phyloP scores from a whole-genome alignment of 768 basidiomycete species.

The Trametes sanguinea region DNA sequence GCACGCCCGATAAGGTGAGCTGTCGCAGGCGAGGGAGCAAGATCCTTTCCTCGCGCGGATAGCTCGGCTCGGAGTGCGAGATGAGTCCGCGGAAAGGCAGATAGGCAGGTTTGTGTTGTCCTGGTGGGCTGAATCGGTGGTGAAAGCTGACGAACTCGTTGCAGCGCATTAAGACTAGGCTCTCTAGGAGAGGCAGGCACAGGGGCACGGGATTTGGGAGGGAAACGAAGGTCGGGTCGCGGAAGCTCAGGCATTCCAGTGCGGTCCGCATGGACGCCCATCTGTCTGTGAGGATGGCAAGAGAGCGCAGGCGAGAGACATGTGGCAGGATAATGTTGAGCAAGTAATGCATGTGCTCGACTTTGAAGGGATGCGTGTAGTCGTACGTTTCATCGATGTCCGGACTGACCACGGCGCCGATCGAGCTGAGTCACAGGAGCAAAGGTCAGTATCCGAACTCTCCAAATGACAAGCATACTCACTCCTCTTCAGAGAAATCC shows the following conservation, averaged over 20 bases:
- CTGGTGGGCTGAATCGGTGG: constrained; percentile 44
- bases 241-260: constrained; percentile 44
- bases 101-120: constrained; percentile 40
- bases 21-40: constrained; percentile 46
- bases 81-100: constrained; percentile 25
- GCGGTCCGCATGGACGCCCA: constrained; percentile 61
- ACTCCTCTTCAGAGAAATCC: constrained; percentile 58
- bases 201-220: constrained; percentile 30
- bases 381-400: constrained; percentile 17
- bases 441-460: neutral
- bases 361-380: constrained; percentile 23
- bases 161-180: constrained; percentile 58
- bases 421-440: neutral
- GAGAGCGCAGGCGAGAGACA: constrained; percentile 52
- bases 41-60: neutral
- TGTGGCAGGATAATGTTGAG: constrained; percentile 54
- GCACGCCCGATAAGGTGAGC: constrained; percentile 57
- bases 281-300: constrained; percentile 55
- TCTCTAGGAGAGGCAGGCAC: constrained; percentile 40
- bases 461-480: constrained; percentile 2
- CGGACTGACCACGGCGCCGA: constrained; percentile 16
- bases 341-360: constrained; percentile 41
- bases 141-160: constrained; percentile 55
- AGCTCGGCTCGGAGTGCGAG: neutral
- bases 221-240: constrained; percentile 28